Evolutionary conservation across 2,329 filamentous ascomycete species (phyloP).

Genomic region (Zelopaecilomyces penicillatus): DNA sequence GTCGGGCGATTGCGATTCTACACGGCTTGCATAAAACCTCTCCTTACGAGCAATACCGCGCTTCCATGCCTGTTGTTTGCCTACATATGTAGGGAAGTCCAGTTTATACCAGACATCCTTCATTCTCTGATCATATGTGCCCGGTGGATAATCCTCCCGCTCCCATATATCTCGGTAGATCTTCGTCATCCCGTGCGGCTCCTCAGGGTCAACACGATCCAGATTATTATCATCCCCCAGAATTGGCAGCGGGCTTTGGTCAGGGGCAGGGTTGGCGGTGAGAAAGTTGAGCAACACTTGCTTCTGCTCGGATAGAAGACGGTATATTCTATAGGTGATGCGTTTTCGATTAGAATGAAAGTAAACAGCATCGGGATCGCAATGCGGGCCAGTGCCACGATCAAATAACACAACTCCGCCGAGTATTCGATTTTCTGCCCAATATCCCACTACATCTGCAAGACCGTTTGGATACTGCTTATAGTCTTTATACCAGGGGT

Average conservation of each 20-base stretch:
- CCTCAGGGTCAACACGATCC: conserved; percentile 9
- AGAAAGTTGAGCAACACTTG: conserved; percentile 15
- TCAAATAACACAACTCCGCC: conserved; percentile 23
- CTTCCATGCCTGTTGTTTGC: no score
- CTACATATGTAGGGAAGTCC: conserved; percentile 22
- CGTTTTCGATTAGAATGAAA: conserved; percentile 13
- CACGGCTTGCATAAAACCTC: no score
- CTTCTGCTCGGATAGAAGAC: conserved; percentile 16
- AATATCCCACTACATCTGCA: conserved; percentile 15
- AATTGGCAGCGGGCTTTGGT: conserved; percentile 3
- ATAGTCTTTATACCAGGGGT: conserved; percentile 14
- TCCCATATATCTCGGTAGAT: conserved; percentile 13
- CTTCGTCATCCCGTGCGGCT: conserved; percentile 7
- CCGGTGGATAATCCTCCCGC: neutral
- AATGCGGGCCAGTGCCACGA: conserved; percentile 6
- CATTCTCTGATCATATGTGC: neutral
- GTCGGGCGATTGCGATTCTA: no score
- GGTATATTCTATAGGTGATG: conserved; percentile 17
- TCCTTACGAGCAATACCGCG: no score
- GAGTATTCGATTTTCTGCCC: conserved; percentile 20
- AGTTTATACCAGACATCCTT: neutral
- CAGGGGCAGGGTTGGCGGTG: no score
- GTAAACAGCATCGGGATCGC: conserved; percentile 11
- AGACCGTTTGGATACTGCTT: conserved; percentile 17
- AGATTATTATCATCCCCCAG: conserved; percentile 1